Conservation (phyloP, 2,329 filamentous ascomycete genomes). For the Beauveria brongniartii region DNA sequence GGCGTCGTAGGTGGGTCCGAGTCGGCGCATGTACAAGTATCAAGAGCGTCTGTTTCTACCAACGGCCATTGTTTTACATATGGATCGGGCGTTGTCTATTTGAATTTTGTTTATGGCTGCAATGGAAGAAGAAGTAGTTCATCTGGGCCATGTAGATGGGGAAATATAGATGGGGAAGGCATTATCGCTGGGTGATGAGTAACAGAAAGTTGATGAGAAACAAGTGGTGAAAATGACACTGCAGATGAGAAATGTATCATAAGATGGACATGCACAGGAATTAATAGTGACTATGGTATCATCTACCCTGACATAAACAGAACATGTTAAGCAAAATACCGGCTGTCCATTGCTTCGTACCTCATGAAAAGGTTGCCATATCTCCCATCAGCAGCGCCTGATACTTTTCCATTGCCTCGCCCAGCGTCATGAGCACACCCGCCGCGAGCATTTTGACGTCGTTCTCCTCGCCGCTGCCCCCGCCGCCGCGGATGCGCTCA, state of each 20-base stretch:
- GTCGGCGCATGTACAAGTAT: too few relatives aligned
- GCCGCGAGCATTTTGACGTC: constrained; percentile 72
- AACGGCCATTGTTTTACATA: too few relatives aligned
- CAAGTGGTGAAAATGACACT: not conserved
- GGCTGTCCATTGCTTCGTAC: not conserved
- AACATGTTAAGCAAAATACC: not conserved
- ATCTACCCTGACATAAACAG: not conserved
- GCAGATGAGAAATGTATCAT: not conserved
- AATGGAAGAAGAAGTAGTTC: not conserved
- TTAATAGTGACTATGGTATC: not conserved
- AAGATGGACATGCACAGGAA: not conserved
- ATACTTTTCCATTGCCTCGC: constrained; percentile 76
- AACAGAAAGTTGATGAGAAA: not conserved
- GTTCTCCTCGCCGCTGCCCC: constrained; percentile 66
- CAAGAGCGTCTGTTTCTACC: too few relatives aligned
- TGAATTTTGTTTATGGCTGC: too few relatives aligned
- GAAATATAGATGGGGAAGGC: not conserved
- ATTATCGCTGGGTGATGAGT: not conserved
- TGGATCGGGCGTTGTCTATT: too few relatives aligned
- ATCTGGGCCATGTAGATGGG: not conserved
- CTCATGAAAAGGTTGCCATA: constrained; percentile 34
- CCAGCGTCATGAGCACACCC: constrained; percentile 66
- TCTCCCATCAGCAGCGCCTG: constrained; percentile 70
- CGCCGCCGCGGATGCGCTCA: constrained; percentile 44
- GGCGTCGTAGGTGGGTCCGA: not conserved